Conservation (phyloP, 2,329 filamentous ascomycete species). For the Cordyceps farinosa region DNA sequence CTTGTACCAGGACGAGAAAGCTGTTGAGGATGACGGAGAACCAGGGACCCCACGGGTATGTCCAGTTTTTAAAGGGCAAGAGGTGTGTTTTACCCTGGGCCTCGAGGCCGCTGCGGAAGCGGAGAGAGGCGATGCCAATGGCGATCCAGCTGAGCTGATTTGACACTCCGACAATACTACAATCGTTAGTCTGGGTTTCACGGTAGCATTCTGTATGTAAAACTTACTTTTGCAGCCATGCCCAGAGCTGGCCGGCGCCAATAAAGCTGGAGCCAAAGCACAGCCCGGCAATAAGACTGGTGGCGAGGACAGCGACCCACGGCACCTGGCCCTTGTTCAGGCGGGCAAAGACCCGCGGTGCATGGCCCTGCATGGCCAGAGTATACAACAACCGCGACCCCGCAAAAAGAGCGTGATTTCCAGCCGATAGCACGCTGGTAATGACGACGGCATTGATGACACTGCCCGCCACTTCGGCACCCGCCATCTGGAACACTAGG, state of each 20-base stretch:
- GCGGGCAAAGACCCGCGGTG: slow-evolving; percentile 49
- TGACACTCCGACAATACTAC: slow-evolving; percentile 60
- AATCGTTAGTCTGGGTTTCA: slow-evolving; percentile 19
- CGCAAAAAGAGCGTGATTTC: slow-evolving; percentile 37
- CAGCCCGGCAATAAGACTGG: slow-evolving; percentile 53
- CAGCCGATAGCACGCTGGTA: slow-evolving; percentile 36
- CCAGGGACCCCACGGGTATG: slow-evolving; percentile 60
- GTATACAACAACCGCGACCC: slow-evolving; percentile 35
- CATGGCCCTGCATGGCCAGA: slow-evolving; percentile 43
- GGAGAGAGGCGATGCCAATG: slow-evolving; percentile 62
- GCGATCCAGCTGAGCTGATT: slow-evolving; percentile 65
- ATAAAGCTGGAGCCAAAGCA: slow-evolving; percentile 65
- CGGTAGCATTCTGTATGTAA: not conserved
- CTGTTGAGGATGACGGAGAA: slow-evolving; percentile 54
- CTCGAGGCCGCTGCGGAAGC: slow-evolving; percentile 57
- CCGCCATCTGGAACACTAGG: slow-evolving; percentile 57
- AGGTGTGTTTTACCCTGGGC: slow-evolving; percentile 57
- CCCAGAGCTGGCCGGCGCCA: slow-evolving; percentile 62
- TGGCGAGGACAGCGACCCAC: slow-evolving; percentile 44
- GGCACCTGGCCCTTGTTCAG: slow-evolving; percentile 36
- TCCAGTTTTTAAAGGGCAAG: slow-evolving; percentile 64
- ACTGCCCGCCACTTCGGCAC: slow-evolving; percentile 46
- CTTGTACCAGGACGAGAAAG: slow-evolving; percentile 60
- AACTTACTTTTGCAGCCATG: slow-evolving; percentile 60
- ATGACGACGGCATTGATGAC: slow-evolving; percentile 59